phyloP scores from a whole-genome alignment of 192 early-diverging fungal species.

The Endogone sp. region DNA sequence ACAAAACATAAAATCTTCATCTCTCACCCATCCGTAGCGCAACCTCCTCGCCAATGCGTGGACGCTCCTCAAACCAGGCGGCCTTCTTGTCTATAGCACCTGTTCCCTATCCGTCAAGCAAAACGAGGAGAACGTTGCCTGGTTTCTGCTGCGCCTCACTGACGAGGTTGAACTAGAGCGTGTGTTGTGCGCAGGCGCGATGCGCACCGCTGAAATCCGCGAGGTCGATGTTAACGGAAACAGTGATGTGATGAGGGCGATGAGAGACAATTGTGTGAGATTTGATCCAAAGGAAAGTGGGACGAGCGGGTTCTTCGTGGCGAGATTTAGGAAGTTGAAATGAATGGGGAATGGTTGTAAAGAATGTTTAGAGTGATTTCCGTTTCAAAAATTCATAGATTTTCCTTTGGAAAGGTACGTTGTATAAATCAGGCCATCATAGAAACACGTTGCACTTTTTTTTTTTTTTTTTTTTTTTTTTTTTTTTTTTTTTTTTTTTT shows the following conservation, averaged over 20 bases:
- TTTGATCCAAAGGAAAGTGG: constrained; percentile 63
- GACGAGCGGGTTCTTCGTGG: constrained; percentile 81
- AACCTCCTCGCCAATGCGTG: constrained; percentile 74
- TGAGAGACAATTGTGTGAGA: constrained; percentile 42
- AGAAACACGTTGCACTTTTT: too few relatives aligned
- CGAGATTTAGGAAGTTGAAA: constrained; percentile 75
- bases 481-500: too few relatives aligned
- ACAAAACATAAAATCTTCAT: not conserved
- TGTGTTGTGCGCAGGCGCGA: constrained; percentile 34
- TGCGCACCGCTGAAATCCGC: constrained; percentile 32
- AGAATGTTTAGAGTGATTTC: too few relatives aligned
- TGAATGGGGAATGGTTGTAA: too few relatives aligned
- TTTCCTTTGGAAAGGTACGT: too few relatives aligned
- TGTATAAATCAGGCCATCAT: too few relatives aligned
- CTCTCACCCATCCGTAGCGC: constrained; percentile 31
- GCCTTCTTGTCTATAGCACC: constrained; percentile 86
- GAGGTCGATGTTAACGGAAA: constrained; percentile 12
- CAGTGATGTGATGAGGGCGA: constrained; percentile 13
- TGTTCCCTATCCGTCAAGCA: constrained; percentile 74
- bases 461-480: too few relatives aligned
- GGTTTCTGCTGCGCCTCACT: constrained; percentile 59
- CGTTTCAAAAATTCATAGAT: too few relatives aligned
- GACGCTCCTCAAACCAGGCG: constrained; percentile 65
- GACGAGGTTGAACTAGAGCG: constrained; percentile 48
- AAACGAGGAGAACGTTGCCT: constrained; percentile 82